Percentiles rank a stretch among this genome's conserved stretches.
Conservation (phyloP, 2,329 filamentous ascomycete genomes). For the Beauveria pseudobassiana region DNA sequence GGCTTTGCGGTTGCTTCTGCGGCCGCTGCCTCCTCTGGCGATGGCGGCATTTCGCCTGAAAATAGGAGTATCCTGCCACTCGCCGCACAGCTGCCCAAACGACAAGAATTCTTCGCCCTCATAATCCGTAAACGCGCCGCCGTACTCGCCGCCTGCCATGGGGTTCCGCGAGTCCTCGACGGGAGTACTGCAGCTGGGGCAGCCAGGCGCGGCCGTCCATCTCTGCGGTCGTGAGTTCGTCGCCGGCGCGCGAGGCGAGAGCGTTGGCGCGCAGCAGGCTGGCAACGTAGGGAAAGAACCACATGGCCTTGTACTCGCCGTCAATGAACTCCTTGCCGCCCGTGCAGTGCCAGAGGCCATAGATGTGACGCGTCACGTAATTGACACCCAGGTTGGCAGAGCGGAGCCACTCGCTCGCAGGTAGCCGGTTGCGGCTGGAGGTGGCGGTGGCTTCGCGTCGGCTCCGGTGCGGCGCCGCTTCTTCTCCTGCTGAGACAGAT, state of each 20-base stretch:
- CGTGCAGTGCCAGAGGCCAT: conserved; percentile 19
- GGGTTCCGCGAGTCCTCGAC: not conserved
- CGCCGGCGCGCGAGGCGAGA: conserved; percentile 6
- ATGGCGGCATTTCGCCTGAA: not conserved
- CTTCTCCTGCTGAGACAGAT: not conserved
- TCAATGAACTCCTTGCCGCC: conserved; percentile 18
- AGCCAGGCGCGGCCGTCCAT: conserved; percentile 9
- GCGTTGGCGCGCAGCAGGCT: conserved; percentile 10
- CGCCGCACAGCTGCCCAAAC: conserved; percentile 22
- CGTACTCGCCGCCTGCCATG: not conserved
- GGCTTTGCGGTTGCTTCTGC: not conserved
- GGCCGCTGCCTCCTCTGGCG: not conserved
- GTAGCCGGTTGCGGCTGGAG: conserved; percentile 1
- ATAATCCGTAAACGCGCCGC: conserved; percentile 16
- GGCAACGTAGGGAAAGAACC: conserved; percentile 16
- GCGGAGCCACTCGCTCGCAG: conserved; percentile 23
- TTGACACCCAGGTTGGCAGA: conserved; percentile 25
- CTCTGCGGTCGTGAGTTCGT: not conserved
- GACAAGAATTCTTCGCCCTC: conserved; percentile 20
- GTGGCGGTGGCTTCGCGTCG: not conserved
- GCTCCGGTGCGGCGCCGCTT: not conserved
- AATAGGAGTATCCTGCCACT: conserved; percentile 14
- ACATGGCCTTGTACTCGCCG: conserved; percentile 14
- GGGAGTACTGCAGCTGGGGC: conserved; percentile 3
- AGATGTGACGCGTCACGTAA: conserved; percentile 17